Evolutionary conservation across 192 early-diverging fungal genomes (phyloP).

Genomic region (Coemansia sp.): DNA sequence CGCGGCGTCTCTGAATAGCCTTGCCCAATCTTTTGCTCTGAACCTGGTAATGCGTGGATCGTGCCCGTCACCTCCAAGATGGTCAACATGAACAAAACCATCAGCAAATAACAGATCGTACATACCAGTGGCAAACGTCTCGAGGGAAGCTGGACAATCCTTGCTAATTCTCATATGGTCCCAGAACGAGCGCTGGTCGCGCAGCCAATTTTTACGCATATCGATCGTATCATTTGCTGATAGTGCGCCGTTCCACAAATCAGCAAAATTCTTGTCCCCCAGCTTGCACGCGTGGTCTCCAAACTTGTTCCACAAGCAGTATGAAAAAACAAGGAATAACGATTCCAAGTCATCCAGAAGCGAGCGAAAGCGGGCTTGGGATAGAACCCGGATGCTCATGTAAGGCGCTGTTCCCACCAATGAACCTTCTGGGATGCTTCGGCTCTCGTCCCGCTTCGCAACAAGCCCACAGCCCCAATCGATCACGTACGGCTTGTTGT

Average conservation of each 20-base stretch:
- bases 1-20: neutral
- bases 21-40: neutral
- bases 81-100: neutral
- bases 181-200: neutral
- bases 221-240: too few relatives aligned
- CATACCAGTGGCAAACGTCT: slow-evolving; percentile 2
- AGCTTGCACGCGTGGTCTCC: neutral
- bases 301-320: slow-evolving; percentile 5
- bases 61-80: neutral
- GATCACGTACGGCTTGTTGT: slow-evolving; percentile 7
- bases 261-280: neutral
- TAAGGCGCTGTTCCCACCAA: slow-evolving; percentile 6
- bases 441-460: neutral
- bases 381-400: slow-evolving; percentile 8
- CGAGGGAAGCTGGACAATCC: neutral
- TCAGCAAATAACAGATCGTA: slow-evolving; percentile 5
- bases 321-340: slow-evolving; percentile 4
- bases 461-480: slow-evolving; percentile 13
- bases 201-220: neutral
- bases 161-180: neutral
- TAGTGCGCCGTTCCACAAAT: neutral
- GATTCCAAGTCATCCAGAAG: slow-evolving; percentile 9
- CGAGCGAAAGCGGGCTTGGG: neutral
- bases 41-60: neutral
- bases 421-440: neutral